Percentiles rank a stretch among this genome's conserved stretches.
These are phyloP conservation scores for Syzygium jambos DNA, from an alignment of 345 rosid species.

Conservation along the genomic window DNA sequence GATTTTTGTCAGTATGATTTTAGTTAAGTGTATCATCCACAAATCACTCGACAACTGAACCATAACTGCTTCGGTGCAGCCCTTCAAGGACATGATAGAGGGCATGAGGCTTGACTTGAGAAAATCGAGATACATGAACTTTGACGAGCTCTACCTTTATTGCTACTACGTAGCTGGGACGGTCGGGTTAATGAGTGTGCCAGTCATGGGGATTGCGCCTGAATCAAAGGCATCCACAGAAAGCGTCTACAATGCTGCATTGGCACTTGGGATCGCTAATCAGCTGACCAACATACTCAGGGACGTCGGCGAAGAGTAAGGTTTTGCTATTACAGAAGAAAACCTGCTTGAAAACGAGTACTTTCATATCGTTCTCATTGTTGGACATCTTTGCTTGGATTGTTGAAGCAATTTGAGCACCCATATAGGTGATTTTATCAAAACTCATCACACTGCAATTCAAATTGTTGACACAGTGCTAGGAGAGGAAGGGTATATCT, in stretches of 20 bases:
- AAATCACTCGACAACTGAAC: neutral
- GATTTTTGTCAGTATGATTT: neutral
- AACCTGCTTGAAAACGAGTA: neutral
- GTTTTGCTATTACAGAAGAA: neutral
- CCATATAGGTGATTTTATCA: neutral
- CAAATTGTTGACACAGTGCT: slow-evolving; percentile 10
- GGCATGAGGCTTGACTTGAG: slow-evolving; percentile 40
- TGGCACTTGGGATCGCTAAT: slow-evolving; percentile 47
- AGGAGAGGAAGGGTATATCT: slow-evolving; percentile 46
- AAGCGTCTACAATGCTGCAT: slow-evolving; percentile 38
- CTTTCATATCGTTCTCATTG: neutral
- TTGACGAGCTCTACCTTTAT: slow-evolving; percentile 51
- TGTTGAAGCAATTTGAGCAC: neutral
- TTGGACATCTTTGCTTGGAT: neutral
- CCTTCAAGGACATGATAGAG: slow-evolving; percentile 50
- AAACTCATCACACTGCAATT: neutral
- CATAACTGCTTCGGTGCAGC: slow-evolving; percentile 6
- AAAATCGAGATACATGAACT: slow-evolving; percentile 32
- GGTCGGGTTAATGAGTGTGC: slow-evolving; percentile 48
- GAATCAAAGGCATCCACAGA: slow-evolving; percentile 41
- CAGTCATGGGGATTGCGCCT: slow-evolving; percentile 45
- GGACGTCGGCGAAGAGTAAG: slow-evolving; percentile 60
- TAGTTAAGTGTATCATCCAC: neutral
- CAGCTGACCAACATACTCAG: slow-evolving; percentile 52
- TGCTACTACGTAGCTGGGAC: slow-evolving; percentile 54